These are phyloP conservation scores for Ceratocystis harringtonii DNA, from an alignment of 2,329 filamentous ascomycete species.

Conservation along the genomic window DNA sequence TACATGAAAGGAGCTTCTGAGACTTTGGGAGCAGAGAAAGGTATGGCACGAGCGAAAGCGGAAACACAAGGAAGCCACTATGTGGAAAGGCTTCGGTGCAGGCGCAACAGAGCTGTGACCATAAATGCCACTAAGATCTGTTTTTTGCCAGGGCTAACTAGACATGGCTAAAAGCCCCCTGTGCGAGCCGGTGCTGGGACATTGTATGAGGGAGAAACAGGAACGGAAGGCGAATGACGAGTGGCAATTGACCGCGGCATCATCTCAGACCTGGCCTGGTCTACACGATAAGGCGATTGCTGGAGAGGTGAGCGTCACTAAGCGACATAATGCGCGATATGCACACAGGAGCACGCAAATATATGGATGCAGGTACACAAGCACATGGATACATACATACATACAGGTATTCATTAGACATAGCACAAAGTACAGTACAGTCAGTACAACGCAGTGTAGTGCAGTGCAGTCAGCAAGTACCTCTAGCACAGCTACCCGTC, in stretches of 20 bases:
- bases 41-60: not conserved
- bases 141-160: not conserved
- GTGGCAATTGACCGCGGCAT: too few relatives aligned
- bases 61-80: not conserved
- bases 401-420: not conserved
- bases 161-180: not conserved
- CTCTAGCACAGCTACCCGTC: too few relatives aligned
- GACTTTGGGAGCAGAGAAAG: not conserved
- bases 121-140: not conserved
- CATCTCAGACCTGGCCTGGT: too few relatives aligned
- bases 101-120: not conserved
- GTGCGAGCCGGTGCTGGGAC: too few relatives aligned
- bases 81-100: not conserved
- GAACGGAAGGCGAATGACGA: too few relatives aligned
- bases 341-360: not conserved
- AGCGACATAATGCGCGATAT: too few relatives aligned
- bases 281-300: too few relatives aligned
- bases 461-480: not conserved
- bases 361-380: not conserved
- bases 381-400: not conserved
- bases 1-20: not conserved
- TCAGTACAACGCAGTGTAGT: too few relatives aligned
- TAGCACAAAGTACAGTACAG: not conserved
- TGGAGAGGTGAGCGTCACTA: too few relatives aligned
- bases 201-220: too few relatives aligned